Conservation (phyloP, 2,329 filamentous ascomycete genomes). For the Ophiostoma angusticollis region DNA sequence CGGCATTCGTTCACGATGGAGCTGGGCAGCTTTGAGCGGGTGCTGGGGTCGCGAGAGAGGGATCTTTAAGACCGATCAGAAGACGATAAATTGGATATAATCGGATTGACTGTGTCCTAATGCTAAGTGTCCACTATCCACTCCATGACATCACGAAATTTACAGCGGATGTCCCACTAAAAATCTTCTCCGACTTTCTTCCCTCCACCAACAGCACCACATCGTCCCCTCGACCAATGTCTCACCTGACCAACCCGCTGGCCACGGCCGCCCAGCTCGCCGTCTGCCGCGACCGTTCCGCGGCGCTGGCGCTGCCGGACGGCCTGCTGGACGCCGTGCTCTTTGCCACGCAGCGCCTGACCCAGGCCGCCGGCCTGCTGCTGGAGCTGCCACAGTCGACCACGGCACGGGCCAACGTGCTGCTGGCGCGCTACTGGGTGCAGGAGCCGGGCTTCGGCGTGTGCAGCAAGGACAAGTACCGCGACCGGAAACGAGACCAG, state of each 20-base stretch:
- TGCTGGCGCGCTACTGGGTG: conserved; percentile 73
- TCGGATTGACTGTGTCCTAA: no score
- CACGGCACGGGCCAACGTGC: conserved; percentile 71
- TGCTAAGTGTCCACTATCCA: no score
- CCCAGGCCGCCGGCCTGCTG: conserved; percentile 67
- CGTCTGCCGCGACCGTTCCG: conserved; percentile 36
- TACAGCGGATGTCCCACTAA: no score
- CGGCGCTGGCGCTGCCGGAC: conserved; percentile 45
- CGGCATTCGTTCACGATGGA: conserved; percentile 50
- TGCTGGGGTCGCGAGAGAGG: conserved; percentile 43
- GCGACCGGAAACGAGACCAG: no score
- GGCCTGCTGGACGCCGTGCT: conserved; percentile 62
- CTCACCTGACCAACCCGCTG: conserved; percentile 56
- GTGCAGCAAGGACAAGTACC: neutral
- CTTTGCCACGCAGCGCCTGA: conserved; percentile 58
- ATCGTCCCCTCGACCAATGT: conserved; percentile 27
- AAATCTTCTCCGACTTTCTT: no score
- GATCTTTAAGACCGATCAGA: conserved; percentile 11
- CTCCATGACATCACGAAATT: no score
- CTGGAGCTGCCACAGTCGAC: conserved; percentile 75
- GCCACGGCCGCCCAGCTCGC: conserved; percentile 60
- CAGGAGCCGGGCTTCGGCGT: conserved; percentile 26
- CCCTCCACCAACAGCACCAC: neutral
- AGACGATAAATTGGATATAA: neutral
- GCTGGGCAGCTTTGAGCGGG: conserved; percentile 43